phyloP scores from a whole-genome alignment of 805 yeast species.

The Starmerella roubikii region DNA sequence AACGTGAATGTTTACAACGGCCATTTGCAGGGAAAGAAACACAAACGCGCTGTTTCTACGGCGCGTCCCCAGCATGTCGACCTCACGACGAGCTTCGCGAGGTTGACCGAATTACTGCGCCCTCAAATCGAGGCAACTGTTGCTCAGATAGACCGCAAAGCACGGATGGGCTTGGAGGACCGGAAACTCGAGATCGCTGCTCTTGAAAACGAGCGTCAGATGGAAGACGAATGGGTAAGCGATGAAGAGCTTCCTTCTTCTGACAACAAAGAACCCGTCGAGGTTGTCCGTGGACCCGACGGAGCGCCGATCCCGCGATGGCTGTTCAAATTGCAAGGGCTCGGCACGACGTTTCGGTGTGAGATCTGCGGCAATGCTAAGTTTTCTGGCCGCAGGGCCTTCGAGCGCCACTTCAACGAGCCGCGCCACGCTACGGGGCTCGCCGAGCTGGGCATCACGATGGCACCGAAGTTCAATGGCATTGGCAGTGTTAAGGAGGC shows the following conservation, averaged over 20 bases:
- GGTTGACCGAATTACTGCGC: slow-evolving; percentile 26
- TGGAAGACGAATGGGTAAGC: slow-evolving; percentile 16
- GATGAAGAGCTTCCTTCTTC: slow-evolving; percentile 19
- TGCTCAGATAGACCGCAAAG: slow-evolving; percentile 48
- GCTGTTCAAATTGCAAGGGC: slow-evolving; percentile 82
- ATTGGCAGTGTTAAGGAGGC: slow-evolving; percentile 61
- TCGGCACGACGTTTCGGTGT: slow-evolving; percentile 57
- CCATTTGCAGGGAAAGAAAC: slow-evolving; percentile 67
- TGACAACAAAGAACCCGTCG: background rate
- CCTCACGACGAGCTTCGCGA: no score
- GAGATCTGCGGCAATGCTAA: slow-evolving; percentile 72
- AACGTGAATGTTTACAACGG: slow-evolving; percentile 50
- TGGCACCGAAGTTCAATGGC: slow-evolving; percentile 45
- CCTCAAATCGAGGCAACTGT: slow-evolving; percentile 38
- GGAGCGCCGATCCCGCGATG: slow-evolving; percentile 89
- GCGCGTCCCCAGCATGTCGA: no score
- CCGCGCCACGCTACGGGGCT: slow-evolving; percentile 61
- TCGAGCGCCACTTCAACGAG: slow-evolving; percentile 58
- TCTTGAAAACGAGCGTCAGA: slow-evolving; percentile 23
- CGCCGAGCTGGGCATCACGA: slow-evolving; percentile 52
- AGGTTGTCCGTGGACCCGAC: slow-evolving; percentile 58
- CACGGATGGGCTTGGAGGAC: slow-evolving; percentile 60
- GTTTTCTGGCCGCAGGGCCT: slow-evolving; percentile 62
- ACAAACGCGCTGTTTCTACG: slow-evolving; percentile 40
- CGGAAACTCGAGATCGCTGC: slow-evolving; percentile 41